A percentile compares a stretch with the other conserved stretches of the same genome.
These are phyloP conservation scores for Pseudogymnoascus pannorum DNA, from an alignment of 2,329 filamentous ascomycete species.

Conservation along the genomic window DNA sequence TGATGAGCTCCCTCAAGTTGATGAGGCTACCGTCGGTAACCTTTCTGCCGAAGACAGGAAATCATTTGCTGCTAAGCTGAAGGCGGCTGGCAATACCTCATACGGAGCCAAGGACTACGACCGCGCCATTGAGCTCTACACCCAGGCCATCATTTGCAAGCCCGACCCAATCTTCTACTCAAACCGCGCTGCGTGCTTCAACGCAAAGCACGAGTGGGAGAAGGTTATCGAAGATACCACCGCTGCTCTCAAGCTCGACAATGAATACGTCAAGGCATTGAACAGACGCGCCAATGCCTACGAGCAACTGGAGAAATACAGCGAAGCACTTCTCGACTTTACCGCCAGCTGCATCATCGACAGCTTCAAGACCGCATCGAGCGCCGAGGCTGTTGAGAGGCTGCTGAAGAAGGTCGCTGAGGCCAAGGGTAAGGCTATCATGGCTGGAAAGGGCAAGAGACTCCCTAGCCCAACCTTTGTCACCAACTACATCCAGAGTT, in stretches of 20 bases:
- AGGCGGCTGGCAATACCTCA: slow-evolving; percentile 92
- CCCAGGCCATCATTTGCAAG: slow-evolving; percentile 93
- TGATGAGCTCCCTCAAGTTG: slow-evolving; percentile 63
- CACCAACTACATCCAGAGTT: slow-evolving; percentile 97
- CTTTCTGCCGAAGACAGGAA: slow-evolving; percentile 63
- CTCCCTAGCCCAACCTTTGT: slow-evolving; percentile 95
- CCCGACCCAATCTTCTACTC: slow-evolving; percentile 98
- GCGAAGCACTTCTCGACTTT: slow-evolving; percentile 92
- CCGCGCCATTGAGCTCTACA: slow-evolving; percentile 88
- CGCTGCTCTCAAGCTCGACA: slow-evolving; percentile 86
- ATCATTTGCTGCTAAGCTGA: slow-evolving; percentile 82
- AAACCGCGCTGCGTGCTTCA: slow-evolving; percentile 96
- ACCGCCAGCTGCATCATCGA: slow-evolving; percentile 99
- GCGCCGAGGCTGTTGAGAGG: slow-evolving; percentile 83
- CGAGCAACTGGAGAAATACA: slow-evolving; percentile 84
- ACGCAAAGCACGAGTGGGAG: slow-evolving; percentile 85
- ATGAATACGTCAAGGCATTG: slow-evolving; percentile 93
- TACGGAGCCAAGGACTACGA: slow-evolving; percentile 93
- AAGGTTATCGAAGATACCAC: slow-evolving; percentile 97
- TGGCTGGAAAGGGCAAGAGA: slow-evolving; percentile 71
- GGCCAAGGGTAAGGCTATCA: slow-evolving; percentile 83
- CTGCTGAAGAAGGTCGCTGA: slow-evolving; percentile 96
- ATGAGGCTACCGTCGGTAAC: slow-evolving; percentile 46
- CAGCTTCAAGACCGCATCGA: slow-evolving; percentile 85
- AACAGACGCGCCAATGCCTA: slow-evolving; percentile 96